Conservation (phyloP, 352 stramenopile genomes). For the Ophiocytium majus region DNA sequence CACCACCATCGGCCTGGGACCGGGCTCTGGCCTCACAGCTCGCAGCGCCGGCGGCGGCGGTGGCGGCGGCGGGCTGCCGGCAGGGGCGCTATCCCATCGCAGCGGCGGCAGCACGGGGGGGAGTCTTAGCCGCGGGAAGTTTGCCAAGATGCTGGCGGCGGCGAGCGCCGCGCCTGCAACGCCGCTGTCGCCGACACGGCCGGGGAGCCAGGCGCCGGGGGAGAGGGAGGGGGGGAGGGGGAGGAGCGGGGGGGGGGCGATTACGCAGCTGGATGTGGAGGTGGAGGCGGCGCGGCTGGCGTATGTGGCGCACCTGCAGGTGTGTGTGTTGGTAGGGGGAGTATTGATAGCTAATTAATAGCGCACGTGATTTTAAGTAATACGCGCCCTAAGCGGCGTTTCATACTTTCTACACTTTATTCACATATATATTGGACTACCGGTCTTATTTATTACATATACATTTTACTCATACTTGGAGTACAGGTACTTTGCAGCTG, state of each 20-base stretch:
- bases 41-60: neutral
- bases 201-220: neutral
- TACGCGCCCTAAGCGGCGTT: too few species aligned
- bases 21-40: neutral
- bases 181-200: neutral
- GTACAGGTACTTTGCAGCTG: slow-evolving; percentile 31
- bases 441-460: too few species aligned
- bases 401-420: too few species aligned
- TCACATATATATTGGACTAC: too few species aligned
- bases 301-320: slow-evolving; percentile 74
- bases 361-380: too few species aligned
- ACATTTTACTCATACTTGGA: too few species aligned
- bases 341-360: too few species aligned
- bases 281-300: slow-evolving; percentile 68
- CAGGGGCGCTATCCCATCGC: neutral
- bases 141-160: neutral
- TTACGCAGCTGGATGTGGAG: slow-evolving; percentile 58
- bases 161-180: neutral
- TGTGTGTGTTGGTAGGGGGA: too few species aligned
- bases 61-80: too few species aligned
- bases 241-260: neutral
- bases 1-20: slow-evolving; percentile 3
- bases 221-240: too few species aligned
- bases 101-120: neutral
- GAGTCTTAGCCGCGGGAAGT: neutral